Conservation (phyloP, 306 rosid species). For the Leucaena leucocephala region DNA sequence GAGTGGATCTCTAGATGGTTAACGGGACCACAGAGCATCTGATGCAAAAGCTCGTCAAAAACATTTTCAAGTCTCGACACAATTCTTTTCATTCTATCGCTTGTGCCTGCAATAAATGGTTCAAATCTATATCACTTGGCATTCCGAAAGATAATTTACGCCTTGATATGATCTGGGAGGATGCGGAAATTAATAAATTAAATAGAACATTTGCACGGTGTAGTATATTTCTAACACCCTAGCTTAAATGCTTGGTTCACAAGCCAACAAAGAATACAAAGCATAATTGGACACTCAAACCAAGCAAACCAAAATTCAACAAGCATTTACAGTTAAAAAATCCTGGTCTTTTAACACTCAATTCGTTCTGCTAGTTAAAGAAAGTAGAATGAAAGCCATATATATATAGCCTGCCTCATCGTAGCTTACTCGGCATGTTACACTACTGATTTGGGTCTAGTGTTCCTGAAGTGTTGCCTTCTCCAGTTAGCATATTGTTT, state of each 20-base stretch:
- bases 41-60: conserved; percentile 24
- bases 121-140: background rate
- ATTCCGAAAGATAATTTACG: background rate
- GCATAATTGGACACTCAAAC: background rate
- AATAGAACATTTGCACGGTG: background rate
- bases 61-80: conserved; percentile 14
- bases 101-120: conserved; percentile 34
- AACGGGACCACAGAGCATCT: conserved; percentile 39
- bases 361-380: conserved; percentile 22
- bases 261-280: background rate
- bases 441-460: conserved; percentile 69
- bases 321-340: background rate
- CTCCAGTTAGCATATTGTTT: conserved; percentile 71
- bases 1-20: conserved; percentile 3
- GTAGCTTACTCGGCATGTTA: conserved; percentile 54
- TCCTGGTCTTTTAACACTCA: background rate
- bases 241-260: background rate
- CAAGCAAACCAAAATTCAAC: background rate
- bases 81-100: conserved; percentile 6
- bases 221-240: background rate
- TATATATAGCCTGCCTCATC: background rate
- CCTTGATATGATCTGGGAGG: background rate
- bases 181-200: background rate
- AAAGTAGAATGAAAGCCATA: background rate
- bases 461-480: conserved; percentile 80